A percentile compares a stretch with the other conserved stretches of the same genome.
phyloP scores from a whole-genome alignment of 495 filamentous ascomycete genomes.

The Penicillium psychrofluorescens region DNA sequence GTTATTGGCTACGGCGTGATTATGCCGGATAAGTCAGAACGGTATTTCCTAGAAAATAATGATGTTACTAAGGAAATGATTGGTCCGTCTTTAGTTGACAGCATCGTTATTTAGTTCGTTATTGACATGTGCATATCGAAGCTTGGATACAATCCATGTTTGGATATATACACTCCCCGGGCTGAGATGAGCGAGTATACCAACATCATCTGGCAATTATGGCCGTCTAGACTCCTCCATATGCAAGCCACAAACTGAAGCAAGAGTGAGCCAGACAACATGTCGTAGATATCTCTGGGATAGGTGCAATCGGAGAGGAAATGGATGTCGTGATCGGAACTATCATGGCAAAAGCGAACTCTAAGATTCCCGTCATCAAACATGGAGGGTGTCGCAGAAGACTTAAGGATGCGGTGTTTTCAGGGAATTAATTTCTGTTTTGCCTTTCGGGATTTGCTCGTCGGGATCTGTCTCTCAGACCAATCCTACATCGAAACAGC shows the following conservation, averaged over 20 bases:
- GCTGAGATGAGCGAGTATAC: too few relatives aligned
- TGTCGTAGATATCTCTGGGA: too few relatives aligned
- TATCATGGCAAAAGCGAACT: slow-evolving; percentile 16
- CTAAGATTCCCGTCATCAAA: neutral
- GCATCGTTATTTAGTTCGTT: too few relatives aligned
- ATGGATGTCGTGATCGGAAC: slow-evolving; percentile 16
- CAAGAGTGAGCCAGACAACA: neutral
- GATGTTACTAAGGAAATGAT: too few relatives aligned
- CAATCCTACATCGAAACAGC: neutral
- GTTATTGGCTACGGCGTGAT: slow-evolving; percentile 5
- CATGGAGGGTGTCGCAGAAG: neutral
- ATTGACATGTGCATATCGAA: too few relatives aligned
- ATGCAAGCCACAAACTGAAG: neutral
- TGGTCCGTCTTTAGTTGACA: too few relatives aligned
- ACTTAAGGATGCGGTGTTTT: too few relatives aligned
- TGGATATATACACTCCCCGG: too few relatives aligned
- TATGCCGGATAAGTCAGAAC: neutral
- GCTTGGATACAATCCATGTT: too few relatives aligned
- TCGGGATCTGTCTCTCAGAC: neutral
- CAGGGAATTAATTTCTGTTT: too few relatives aligned
- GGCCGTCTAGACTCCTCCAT: neutral
- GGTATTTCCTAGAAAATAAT: too few relatives aligned
- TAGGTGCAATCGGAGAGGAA: neutral
- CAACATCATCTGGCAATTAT: neutral
- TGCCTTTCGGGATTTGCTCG: too few relatives aligned